Percentiles rank a stretch among this genome's conserved stretches.
Conservation (phyloP, 768 basidiomycete species). For the Coprinellus micaceus region DNA sequence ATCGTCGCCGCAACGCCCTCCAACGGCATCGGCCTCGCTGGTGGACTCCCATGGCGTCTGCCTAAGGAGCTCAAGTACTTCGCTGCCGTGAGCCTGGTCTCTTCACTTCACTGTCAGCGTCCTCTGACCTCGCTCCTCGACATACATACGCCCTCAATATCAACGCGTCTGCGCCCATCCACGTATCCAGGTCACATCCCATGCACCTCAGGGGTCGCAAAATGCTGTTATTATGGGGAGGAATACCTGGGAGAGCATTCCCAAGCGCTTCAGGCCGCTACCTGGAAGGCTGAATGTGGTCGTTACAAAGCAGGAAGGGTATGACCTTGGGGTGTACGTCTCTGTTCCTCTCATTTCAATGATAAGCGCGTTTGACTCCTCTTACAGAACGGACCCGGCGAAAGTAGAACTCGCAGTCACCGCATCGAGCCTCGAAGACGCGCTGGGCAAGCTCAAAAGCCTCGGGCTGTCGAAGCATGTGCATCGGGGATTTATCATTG, state of each 20-base stretch:
- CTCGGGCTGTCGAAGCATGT: slow-evolving; percentile 20
- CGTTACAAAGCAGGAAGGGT: slow-evolving; percentile 56
- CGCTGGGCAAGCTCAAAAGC: slow-evolving; percentile 30
- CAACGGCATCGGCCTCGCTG: slow-evolving; percentile 83
- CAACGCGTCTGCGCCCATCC: too few species aligned
- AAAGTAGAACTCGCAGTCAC: slow-evolving; percentile 27
- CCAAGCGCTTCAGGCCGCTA: slow-evolving; percentile 77
- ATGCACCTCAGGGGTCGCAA: slow-evolving; percentile 45
- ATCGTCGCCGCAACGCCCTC: slow-evolving; percentile 87
- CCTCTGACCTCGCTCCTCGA: too few species aligned
- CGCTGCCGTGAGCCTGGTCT: too few species aligned
- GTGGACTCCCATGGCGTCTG: slow-evolving; percentile 82
- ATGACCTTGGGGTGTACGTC: slow-evolving; percentile 52
- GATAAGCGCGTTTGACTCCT: too few species aligned
- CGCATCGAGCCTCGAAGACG: slow-evolving; percentile 39
- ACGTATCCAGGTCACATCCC: slow-evolving; percentile 67
- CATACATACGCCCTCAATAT: too few species aligned
- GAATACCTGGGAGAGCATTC: slow-evolving; percentile 98
- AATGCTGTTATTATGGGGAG: slow-evolving; percentile 95
- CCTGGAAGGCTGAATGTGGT: slow-evolving; percentile 74
- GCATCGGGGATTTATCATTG: slow-evolving; percentile 79
- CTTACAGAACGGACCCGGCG: slow-evolving; percentile 14
- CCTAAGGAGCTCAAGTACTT: slow-evolving; percentile 92
- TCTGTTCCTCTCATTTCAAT: neutral
- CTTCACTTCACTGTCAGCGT: too few species aligned